Percentiles rank a stretch among this genome's conserved stretches.
Evolutionary conservation across 352 stramenopile genomes (phyloP).

Genomic region (Globisporangium takayamanum): DNA sequence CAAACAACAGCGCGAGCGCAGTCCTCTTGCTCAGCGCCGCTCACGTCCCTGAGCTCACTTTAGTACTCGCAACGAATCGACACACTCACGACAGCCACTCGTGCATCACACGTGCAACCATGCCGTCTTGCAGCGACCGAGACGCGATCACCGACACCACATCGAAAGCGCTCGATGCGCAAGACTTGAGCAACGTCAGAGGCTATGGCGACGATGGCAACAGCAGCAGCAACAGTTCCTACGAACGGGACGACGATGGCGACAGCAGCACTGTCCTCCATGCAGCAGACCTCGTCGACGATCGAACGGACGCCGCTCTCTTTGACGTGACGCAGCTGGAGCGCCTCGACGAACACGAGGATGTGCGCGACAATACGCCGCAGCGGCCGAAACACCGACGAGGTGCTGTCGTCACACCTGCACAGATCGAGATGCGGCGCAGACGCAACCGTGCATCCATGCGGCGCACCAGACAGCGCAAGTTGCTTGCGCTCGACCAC

Average conservation of each 20-base stretch:
- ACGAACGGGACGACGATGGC: too few species aligned
- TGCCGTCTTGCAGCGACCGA: too few species aligned
- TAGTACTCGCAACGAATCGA: too few species aligned
- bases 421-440: conserved; percentile 11
- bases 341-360: not conserved
- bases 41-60: too few species aligned
- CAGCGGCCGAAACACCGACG: not conserved
- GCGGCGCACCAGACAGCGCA: conserved; percentile 16
- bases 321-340: not conserved
- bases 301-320: not conserved
- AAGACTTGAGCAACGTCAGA: not conserved
- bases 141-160: not conserved
- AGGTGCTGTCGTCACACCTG: not conserved
- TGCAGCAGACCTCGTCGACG: not conserved
- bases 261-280: not conserved
- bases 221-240: not conserved
- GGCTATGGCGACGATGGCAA: not conserved
- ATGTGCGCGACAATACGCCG: not conserved
- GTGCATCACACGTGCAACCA: too few species aligned
- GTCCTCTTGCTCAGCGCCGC: too few species aligned
- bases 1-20: too few species aligned
- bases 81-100: too few species aligned
- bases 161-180: not conserved
- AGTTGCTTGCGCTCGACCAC: conserved; percentile 5
- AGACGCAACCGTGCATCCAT: conserved; percentile 24